Base-by-base conservation (phyloP, 73 alveolate genomes). In the Vitrella brassicaformis region DNA sequence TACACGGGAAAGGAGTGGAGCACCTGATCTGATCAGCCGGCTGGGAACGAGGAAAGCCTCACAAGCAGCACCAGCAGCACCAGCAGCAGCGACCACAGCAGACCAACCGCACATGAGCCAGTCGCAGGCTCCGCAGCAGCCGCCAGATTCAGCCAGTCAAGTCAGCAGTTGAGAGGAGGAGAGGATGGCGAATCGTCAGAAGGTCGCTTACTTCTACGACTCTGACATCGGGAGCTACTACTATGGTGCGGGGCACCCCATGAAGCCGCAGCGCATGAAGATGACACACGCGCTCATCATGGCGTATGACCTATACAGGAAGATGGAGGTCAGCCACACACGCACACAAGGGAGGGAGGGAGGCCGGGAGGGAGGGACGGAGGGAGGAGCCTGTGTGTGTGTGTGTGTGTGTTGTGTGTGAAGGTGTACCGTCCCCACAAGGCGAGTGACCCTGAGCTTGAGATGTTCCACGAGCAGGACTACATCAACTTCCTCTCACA, bases 161-260 rank as follows among this genome's bases (percentile, higher is more conserved):
- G n/a, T n/a, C n/a, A n/a, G n/a, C n/a, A n/a, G n/a, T n/a, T n/a
- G n/a, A n/a, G n/a, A n/a, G n/a, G n/a, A n/a, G n/a, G n/a, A n/a
- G n/a, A n/a, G n/a, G n/a, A n/a, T n/a, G n/a, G n/a, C n/a, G n/a
- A n/a, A n/a, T n/a, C n/a, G n/a, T n/a, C n/a, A n/a, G n/a, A n/a
- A n/a, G 56, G 96, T 91, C 30, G 94, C 97, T 66, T 95, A 95
- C 85, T 92, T 92, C 81, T 93, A 95, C 69, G 92, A 93, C 80
- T 87, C 87, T 67, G 94, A 93, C 71, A 86, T 95, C 0, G 99
- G 99, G n/a, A 84, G 86, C 71, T 95, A 80, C 87, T 87, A 94
- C 80, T 95, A 92, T 87, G 97, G 97, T 14, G 89, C 90, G 74
- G 94, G 86, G 79, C 99, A 95, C 85, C 98, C 98, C 19, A 95